Percentiles rank a stretch among this genome's conserved stretches.
phyloP scores from a whole-genome alignment of 352 stramenopile genomes.

The Phytophthora uliginosa region DNA sequence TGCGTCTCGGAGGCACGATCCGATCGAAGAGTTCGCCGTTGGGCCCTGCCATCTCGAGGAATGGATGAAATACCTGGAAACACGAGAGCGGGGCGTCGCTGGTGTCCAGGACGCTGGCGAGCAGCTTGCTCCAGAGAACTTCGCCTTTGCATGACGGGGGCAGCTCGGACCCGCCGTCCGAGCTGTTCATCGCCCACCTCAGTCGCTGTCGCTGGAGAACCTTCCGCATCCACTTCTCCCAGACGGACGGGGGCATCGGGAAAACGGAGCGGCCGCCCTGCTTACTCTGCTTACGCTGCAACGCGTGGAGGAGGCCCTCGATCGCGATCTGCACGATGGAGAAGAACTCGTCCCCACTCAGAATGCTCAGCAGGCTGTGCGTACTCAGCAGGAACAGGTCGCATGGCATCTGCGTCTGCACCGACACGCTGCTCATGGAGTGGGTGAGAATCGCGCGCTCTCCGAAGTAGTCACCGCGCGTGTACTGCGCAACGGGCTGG shows the following conservation, averaged over 20 bases:
- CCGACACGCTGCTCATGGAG: slow-evolving; percentile 52
- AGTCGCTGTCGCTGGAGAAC: slow-evolving; percentile 20
- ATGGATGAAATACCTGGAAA: slow-evolving; percentile 26
- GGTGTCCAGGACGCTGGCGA: slow-evolving; percentile 18
- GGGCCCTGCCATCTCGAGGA: slow-evolving; percentile 31
- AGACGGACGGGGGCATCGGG: slow-evolving; percentile 18
- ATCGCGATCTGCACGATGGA: slow-evolving; percentile 18
- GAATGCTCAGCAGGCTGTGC: slow-evolving; percentile 18
- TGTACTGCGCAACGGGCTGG: slow-evolving; percentile 18
- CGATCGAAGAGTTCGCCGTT: slow-evolving; percentile 32
- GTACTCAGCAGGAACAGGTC: slow-evolving; percentile 62
- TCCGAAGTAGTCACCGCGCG: slow-evolving; percentile 56
- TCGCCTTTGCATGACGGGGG: not conserved
- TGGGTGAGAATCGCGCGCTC: slow-evolving; percentile 55
- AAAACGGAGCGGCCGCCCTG: slow-evolving; percentile 3
- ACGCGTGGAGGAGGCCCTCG: slow-evolving; percentile 16
- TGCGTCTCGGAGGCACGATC: not conserved
- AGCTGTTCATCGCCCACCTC: slow-evolving; percentile 16
- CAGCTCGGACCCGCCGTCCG: not conserved
- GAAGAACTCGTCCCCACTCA: slow-evolving; percentile 32
- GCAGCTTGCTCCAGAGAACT: slow-evolving; percentile 18
- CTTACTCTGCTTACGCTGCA: slow-evolving; percentile 15
- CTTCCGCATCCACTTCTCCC: slow-evolving; percentile 22
- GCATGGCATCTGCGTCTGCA: slow-evolving; percentile 57
- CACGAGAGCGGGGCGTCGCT: slow-evolving; percentile 19